Evolutionary conservation across 2,329 filamentous ascomycete genomes (phyloP), one percentile per base, ranked within the genome.

Genomic region (Botryotinia calthae): DNA sequence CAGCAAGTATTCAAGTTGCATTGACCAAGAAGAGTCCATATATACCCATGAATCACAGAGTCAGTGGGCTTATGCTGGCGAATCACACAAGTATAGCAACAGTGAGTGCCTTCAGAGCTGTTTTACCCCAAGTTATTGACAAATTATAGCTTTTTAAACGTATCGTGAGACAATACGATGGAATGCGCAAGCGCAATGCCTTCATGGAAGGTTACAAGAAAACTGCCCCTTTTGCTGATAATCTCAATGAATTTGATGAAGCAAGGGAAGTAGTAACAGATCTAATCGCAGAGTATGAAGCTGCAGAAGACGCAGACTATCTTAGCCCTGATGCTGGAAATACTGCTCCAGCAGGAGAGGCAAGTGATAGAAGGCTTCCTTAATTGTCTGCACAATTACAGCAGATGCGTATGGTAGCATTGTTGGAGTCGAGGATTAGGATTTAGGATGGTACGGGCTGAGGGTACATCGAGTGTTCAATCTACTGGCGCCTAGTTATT

Each of bases 61-160:
- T 99, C 71, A 97, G 94, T 76, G 96, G 96, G 2, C 87, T 99
- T 73, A 99, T 99, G 96, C 86, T 99, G 74, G 96, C 96, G 20
- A 99, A 99, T 81, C 96, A 99, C 82, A 99, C 96, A 0, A 97
- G 95, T 76, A 97, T 99, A 78, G 93, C 95, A 64, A 98, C 96
- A 37, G 89, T 91, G 85, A 79, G 87, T 83, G 20, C 46, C n/a
- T 56, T 28, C 5, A 6, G 8, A 65, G 25, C 58, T 8, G 28
- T 40, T 40, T 34, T 46, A 16, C 25, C 22, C 7, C 16, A 40
- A 58, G 62, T 56, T 65, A 73, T 75, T 74, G 72, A 75, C 14
- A 25, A 22, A 61, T 66, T 59, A 72, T 44, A 91, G 84, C 87
- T 99, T 16, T 99, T 99, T 86, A 97, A 97, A 82, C 90, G 95